A percentile compares a stretch with the other conserved stretches of the same genome.
Conservation (phyloP, 2,329 filamentous ascomycete species). For the Pseudovirgaria hyperparasitica region DNA sequence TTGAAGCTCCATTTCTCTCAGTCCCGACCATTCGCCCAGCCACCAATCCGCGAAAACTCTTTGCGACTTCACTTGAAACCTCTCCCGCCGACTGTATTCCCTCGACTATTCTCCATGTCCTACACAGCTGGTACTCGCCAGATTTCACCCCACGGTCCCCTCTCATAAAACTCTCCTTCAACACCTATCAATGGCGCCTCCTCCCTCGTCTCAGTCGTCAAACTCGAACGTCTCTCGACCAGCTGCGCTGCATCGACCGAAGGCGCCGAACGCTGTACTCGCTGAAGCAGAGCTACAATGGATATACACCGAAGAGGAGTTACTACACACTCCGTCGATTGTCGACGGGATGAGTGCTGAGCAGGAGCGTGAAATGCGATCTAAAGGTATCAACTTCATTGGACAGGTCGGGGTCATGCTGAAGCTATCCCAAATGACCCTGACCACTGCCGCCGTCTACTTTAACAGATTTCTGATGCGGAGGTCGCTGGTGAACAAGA, state of each 20-base stretch:
- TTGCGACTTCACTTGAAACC: too few species aligned
- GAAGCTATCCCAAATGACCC: constrained; percentile 79
- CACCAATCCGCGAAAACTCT: too few species aligned
- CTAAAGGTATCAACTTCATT: constrained; percentile 95
- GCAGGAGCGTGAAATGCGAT: constrained; percentile 67
- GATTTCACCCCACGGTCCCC: too few species aligned
- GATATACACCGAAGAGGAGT: constrained; percentile 77
- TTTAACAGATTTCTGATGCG: constrained; percentile 96
- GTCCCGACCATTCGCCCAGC: too few species aligned
- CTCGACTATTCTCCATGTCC: too few species aligned
- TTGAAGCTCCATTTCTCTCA: too few species aligned
- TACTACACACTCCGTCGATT: constrained; percentile 70
- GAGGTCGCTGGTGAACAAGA: constrained; percentile 63
- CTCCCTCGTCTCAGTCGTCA: too few species aligned
- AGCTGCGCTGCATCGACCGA: constrained; percentile 16
- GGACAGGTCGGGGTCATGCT: constrained; percentile 86
- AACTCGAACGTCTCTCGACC: constrained; percentile 9
- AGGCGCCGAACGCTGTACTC: constrained; percentile 32
- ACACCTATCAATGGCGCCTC: too few species aligned
- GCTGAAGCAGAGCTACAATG: constrained; percentile 58
- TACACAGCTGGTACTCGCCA: too few species aligned
- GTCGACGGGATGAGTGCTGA: constrained; percentile 65
- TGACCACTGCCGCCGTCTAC: constrained; percentile 86
- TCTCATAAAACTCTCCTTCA: too few species aligned
- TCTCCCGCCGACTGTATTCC: too few species aligned